Evolutionary conservation across 106 monocot genomes (phyloP).

Genomic region (Apostasia ramifera): DNA sequence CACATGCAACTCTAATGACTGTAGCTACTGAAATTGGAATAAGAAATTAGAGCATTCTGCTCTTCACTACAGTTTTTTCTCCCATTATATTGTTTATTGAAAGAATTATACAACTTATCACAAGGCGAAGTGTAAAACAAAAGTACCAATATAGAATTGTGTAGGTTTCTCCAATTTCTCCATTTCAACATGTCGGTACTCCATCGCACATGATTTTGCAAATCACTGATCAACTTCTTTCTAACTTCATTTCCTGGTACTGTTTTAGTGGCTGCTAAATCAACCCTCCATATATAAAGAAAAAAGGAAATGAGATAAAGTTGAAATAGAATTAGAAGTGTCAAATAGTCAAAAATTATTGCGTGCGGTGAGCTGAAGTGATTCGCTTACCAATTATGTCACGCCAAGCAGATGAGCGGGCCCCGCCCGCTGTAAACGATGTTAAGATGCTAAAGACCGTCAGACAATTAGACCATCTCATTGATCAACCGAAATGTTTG

Average conservation of each 20-base stretch:
- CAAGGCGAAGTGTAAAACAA: background rate
- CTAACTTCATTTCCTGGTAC: slow-evolving; percentile 43
- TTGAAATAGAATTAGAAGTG: too few species aligned
- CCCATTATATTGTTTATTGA: too few species aligned
- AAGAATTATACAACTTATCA: background rate
- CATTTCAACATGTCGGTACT: slow-evolving; percentile 48
- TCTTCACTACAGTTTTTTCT: too few species aligned
- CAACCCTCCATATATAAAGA: slow-evolving; percentile 32
- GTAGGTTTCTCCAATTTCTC: slow-evolving; percentile 71
- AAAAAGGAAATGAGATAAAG: too few species aligned
- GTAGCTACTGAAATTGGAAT: background rate
- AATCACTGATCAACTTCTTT: slow-evolving; percentile 28
- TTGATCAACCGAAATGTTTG: too few species aligned
- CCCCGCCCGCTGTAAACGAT: too few species aligned
- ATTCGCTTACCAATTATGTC: too few species aligned
- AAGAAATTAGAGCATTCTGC: background rate
- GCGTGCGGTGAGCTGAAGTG: too few species aligned
- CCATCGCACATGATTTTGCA: slow-evolving; percentile 57
- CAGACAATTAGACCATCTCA: too few species aligned
- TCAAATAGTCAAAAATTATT: too few species aligned
- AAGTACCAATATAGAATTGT: slow-evolving; percentile 86
- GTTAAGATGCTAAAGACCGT: too few species aligned
- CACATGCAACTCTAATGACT: background rate
- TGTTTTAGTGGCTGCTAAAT: slow-evolving; percentile 43
- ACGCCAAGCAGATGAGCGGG: too few species aligned